These are phyloP conservation scores for Thelonectria rubi DNA, from an alignment of 2,329 filamentous ascomycete genomes.

Conservation along the genomic window DNA sequence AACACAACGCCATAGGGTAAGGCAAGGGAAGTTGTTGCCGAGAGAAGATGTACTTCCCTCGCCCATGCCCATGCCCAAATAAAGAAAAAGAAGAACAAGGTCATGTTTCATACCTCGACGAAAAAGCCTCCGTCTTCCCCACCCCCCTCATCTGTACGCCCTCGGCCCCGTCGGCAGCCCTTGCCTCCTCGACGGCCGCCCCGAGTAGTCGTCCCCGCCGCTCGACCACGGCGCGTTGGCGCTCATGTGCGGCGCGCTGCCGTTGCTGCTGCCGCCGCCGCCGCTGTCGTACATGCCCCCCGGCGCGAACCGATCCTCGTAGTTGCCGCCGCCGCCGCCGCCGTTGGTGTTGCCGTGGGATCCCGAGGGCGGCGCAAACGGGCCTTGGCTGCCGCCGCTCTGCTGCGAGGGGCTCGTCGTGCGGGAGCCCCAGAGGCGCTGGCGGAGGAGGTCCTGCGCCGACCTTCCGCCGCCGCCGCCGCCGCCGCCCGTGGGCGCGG, in stretches of 20 bases:
- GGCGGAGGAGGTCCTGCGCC: slow-evolving; percentile 84
- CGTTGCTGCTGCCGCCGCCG: slow-evolving; percentile 36
- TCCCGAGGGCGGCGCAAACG: slow-evolving; percentile 57
- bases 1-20: slow-evolving; percentile 23
- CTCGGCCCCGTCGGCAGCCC: slow-evolving; percentile 59
- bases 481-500: slow-evolving; percentile 44
- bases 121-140: not conserved
- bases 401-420: slow-evolving; percentile 63
- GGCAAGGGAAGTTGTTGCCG: slow-evolving; percentile 6
- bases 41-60: slow-evolving; percentile 13
- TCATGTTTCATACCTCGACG: not conserved
- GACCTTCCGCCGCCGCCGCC: slow-evolving; percentile 57
- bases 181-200: slow-evolving; percentile 46
- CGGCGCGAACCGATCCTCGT: slow-evolving; percentile 58
- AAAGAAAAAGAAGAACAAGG: not conserved
- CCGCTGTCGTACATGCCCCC: slow-evolving; percentile 55
- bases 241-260: slow-evolving; percentile 51
- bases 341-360: slow-evolving; percentile 40
- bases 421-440: slow-evolving; percentile 74
- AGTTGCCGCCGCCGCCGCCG: slow-evolving; percentile 46
- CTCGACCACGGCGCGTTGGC: slow-evolving; percentile 59
- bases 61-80: not conserved
- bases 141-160: slow-evolving; percentile 46
- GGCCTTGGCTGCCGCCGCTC: slow-evolving; percentile 46
- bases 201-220: slow-evolving; percentile 50